A percentile compares a stretch with the other conserved stretches of the same genome.
Evolutionary conservation across 2,329 filamentous ascomycete species (phyloP).

Genomic region (Tympanopsis confertula): DNA sequence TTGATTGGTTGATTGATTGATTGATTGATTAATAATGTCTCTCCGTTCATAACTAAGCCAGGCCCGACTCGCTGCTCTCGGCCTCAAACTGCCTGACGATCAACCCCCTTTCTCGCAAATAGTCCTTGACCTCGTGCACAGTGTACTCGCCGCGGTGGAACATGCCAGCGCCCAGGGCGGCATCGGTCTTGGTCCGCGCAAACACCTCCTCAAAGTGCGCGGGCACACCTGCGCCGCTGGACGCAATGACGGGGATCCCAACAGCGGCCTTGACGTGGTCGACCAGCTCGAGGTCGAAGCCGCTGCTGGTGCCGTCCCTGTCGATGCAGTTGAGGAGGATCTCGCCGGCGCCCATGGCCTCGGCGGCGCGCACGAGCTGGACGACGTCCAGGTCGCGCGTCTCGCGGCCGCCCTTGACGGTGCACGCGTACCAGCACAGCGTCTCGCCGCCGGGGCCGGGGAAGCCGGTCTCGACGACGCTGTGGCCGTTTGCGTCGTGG

Average conservation of each 20-base stretch:
- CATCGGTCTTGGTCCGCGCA: constrained; percentile 72
- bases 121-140: constrained; percentile 84
- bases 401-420: constrained; percentile 88
- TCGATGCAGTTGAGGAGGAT: constrained; percentile 96
- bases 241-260: constrained; percentile 88
- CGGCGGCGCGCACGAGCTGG: constrained; percentile 76
- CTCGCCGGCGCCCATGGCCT: constrained; percentile 92
- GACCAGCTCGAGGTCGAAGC: constrained; percentile 89
- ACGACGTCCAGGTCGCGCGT: constrained; percentile 88
- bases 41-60: too few relatives aligned
- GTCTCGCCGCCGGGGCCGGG: constrained; percentile 66
- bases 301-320: constrained; percentile 84
- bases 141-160: constrained; percentile 95
- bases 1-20: too few relatives aligned
- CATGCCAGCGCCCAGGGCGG: constrained; percentile 90
- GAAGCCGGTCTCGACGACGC: constrained; percentile 56
- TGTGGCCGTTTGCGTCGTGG: constrained; percentile 59
- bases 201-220: constrained; percentile 88
- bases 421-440: constrained; percentile 95
- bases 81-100: constrained; percentile 71
- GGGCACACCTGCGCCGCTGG: constrained; percentile 80
- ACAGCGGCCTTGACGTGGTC: constrained; percentile 73
- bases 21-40: too few relatives aligned
- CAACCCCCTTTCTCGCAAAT: constrained; percentile 59
- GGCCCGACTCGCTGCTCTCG: too few relatives aligned